These are phyloP conservation scores for Glycyrrhiza uralensis DNA, from an alignment of 306 rosid species.

Conservation along the genomic window DNA sequence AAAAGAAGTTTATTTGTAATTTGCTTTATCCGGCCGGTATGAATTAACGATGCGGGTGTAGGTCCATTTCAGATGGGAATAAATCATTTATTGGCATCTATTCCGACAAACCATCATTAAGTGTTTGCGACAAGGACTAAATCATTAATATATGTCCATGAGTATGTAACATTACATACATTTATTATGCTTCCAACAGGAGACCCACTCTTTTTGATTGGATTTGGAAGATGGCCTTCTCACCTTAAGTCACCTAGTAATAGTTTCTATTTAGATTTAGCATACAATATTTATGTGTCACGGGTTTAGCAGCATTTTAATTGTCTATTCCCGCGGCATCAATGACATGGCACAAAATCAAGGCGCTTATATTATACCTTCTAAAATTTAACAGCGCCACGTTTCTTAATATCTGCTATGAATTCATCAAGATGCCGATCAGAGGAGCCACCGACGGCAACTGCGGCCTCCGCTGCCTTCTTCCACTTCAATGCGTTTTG, in stretches of 20 bases:
- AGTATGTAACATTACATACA: too few species aligned
- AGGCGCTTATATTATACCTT: neutral
- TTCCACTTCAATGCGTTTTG: constrained; percentile 42
- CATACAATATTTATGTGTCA: too few species aligned
- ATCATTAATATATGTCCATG: too few species aligned
- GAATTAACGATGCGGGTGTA: too few species aligned
- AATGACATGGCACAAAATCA: neutral
- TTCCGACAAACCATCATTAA: too few species aligned
- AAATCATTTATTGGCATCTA: too few species aligned
- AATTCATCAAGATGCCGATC: constrained; percentile 41
- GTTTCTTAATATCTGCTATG: constrained; percentile 32
- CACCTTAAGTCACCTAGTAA: too few species aligned
- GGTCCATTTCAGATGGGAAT: too few species aligned
- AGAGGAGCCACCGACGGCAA: constrained; percentile 58
- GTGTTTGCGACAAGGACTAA: too few species aligned
- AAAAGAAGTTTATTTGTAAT: too few species aligned
- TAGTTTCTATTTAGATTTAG: too few species aligned
- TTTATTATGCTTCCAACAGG: neutral
- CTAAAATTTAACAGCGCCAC: neutral
- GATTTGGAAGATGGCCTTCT: neutral
- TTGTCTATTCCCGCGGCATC: neutral
- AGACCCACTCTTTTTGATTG: neutral
- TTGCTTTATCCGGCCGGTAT: too few species aligned
- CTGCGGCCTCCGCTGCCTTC: constrained; percentile 50
- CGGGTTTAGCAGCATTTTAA: neutral